These are phyloP conservation scores for Cladophialophora exuberans DNA, from an alignment of 2,329 filamentous ascomycete genomes.

Conservation along the genomic window DNA sequence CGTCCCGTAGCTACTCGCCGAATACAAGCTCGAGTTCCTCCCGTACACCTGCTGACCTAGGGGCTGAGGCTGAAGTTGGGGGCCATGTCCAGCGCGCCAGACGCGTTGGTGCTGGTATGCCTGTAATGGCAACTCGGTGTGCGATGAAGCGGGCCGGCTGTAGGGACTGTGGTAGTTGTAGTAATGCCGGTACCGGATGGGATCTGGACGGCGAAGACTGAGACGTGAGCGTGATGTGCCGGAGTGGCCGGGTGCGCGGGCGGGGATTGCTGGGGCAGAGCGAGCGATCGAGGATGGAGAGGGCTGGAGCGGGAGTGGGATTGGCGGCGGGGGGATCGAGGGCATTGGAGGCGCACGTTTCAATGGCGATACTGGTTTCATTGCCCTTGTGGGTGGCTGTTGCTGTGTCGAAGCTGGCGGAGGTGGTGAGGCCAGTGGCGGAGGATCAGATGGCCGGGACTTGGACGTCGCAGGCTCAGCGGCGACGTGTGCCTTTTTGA, in stretches of 20 bases:
- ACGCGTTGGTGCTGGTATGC: slow-evolving; percentile 10
- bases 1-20: slow-evolving; percentile 20
- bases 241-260: slow-evolving; percentile 20
- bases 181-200: slow-evolving; percentile 8
- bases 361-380: background rate
- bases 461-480: background rate
- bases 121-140: background rate
- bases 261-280: slow-evolving; percentile 6
- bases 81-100: background rate
- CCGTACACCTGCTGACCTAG: too few relatives aligned
- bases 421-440: too few relatives aligned
- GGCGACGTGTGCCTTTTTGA: background rate
- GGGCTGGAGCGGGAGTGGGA: background rate
- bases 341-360: slow-evolving; percentile 1
- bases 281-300: background rate
- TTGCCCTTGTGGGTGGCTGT: background rate
- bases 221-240: background rate
- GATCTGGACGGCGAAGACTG: slow-evolving; percentile 10
- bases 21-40: slow-evolving; percentile 16
- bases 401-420: background rate
- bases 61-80: too few relatives aligned
- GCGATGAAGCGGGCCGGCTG: background rate
- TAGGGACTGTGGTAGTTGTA: slow-evolving; percentile 4
- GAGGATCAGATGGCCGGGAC: background rate
- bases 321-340: background rate